Percentiles rank a stretch among this genome's conserved stretches.
Evolutionary conservation across 352 stramenopile species (phyloP).

Genomic region (Phytopythium litorale): DNA sequence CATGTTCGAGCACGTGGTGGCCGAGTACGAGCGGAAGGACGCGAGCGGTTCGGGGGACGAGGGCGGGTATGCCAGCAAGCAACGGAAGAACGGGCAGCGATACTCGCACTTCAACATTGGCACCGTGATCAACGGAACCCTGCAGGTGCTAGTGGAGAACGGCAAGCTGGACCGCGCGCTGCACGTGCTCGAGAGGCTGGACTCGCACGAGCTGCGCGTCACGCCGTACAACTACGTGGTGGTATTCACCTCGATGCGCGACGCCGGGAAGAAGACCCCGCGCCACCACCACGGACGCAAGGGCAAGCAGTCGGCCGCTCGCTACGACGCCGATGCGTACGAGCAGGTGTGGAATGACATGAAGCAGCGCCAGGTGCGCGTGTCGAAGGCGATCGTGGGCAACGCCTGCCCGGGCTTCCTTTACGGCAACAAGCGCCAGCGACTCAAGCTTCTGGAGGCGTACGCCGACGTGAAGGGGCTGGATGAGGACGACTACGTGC

Average conservation of each 20-base stretch:
- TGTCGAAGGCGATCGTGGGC: constrained; percentile 42
- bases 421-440: constrained; percentile 48
- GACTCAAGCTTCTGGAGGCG: constrained; percentile 48
- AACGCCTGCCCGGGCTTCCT: constrained; percentile 40
- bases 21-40: constrained; percentile 24
- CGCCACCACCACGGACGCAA: constrained; percentile 12
- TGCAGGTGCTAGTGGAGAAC: constrained; percentile 48
- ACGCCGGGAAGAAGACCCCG: constrained; percentile 12
- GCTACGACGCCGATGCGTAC: constrained; percentile 37
- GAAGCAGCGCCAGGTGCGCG: constrained; percentile 23
- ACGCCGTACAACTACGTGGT: constrained; percentile 38
- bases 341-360: constrained; percentile 42
- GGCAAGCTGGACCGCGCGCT: constrained; percentile 32
- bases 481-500: constrained; percentile 36
- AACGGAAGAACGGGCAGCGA: constrained; percentile 10
- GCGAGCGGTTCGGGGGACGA: constrained; percentile 3
- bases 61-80: not conserved
- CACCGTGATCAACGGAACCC: constrained; percentile 37
- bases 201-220: constrained; percentile 24
- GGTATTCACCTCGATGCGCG: constrained; percentile 48
- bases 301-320: constrained; percentile 16
- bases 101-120: constrained; percentile 44
- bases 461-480: constrained; percentile 29
- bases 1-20: constrained; percentile 46
- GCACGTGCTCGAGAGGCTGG: constrained; percentile 26